Evolutionary conservation across 2,329 filamentous ascomycete genomes (phyloP), one percentile per base, ranked within the genome.

Genomic region (Colletotrichum horii): DNA sequence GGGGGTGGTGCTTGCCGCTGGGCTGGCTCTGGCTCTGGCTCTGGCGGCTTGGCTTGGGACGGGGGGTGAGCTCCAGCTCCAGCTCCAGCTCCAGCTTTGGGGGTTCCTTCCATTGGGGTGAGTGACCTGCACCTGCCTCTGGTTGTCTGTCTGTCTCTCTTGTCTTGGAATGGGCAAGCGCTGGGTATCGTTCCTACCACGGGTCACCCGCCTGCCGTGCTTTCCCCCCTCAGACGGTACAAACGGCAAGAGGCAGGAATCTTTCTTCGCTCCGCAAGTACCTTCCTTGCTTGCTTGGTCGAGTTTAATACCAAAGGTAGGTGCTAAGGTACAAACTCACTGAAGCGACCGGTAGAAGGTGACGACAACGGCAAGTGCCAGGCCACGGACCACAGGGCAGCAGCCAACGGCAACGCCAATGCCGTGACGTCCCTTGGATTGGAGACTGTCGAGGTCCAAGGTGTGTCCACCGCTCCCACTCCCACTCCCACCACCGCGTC

Each of bases 401-500:
- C 30, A 64, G 60, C 60, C 60, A 64, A 70, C 67, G 67, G 56
- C 67, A 70, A 62, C 67, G 67, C 67, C 67, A 61, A 62, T 34
- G 67, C 56, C 67, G 67, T 34, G 70, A 68, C 38, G n/a, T 48
- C 70, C 67, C 48, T 36, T 58, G 61, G 38, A 26, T 24, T 66
- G 62, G 60, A 34, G 22, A 32, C 8, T 24, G n/a, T 61, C 30
- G 30, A 22, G 60, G 22, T 32, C n/a, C n/a, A 24, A 36, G 60
- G n/a, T 32, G 58, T n/a, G 58, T 61, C 52, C n/a, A 32, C 66
- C 43, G 28, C 52, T 60, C 55, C 66, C 55, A 61, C 66, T 68
- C 66, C 48, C 68, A 52, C 72, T 71, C 70, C 74, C 66, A 76
- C 71, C 71, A 74, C 67, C 71, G 65, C 70, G 74, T 76, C 74